Percentiles rank a stretch among this genome's conserved stretches.
Conservation (phyloP, 306 rosid genomes). For the Leucaena leucocephala region DNA sequence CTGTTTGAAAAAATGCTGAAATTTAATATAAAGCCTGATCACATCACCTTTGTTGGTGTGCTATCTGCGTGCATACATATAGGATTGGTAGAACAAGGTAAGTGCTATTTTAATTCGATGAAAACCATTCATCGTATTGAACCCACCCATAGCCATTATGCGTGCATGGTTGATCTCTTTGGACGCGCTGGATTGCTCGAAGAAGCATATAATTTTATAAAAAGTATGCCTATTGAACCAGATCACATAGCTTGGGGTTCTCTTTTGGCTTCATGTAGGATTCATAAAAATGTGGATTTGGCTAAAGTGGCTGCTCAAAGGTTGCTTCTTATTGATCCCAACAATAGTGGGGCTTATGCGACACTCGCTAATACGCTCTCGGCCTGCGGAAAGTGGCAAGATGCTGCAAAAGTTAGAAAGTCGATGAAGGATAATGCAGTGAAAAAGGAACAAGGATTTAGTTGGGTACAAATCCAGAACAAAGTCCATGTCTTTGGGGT, state of each 20-base stretch:
- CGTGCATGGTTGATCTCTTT: conserved; percentile 80
- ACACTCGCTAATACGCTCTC: conserved; percentile 83
- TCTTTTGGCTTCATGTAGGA: conserved; percentile 74
- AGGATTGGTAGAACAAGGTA: conserved; percentile 77
- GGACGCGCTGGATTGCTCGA: conserved; percentile 89
- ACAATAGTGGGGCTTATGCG: conserved; percentile 81
- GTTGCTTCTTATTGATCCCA: conserved; percentile 79
- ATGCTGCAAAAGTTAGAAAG: conserved; percentile 80
- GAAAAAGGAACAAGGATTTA: conserved; percentile 82
- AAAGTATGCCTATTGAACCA: conserved; percentile 74
- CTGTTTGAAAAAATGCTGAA: conserved; percentile 80
- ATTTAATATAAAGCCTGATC: conserved; percentile 71
- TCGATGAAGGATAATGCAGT: conserved; percentile 83
- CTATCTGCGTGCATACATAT: conserved; percentile 84
- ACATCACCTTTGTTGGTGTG: conserved; percentile 84
- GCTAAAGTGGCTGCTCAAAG: conserved; percentile 82
- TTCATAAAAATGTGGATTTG: conserved; percentile 68
- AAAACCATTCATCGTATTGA: conserved; percentile 66
- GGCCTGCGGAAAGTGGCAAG: conserved; percentile 82
- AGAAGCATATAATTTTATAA: conserved; percentile 69
- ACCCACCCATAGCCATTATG: conserved; percentile 78
- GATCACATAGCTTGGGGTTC: conserved; percentile 89
- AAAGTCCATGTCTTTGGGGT: conserved; percentile 79
- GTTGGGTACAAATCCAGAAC: conserved; percentile 79
- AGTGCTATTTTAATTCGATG: conserved; percentile 69